Conservation (phyloP, 208 protist genomes). For the Phytomonas sp. region DNA sequence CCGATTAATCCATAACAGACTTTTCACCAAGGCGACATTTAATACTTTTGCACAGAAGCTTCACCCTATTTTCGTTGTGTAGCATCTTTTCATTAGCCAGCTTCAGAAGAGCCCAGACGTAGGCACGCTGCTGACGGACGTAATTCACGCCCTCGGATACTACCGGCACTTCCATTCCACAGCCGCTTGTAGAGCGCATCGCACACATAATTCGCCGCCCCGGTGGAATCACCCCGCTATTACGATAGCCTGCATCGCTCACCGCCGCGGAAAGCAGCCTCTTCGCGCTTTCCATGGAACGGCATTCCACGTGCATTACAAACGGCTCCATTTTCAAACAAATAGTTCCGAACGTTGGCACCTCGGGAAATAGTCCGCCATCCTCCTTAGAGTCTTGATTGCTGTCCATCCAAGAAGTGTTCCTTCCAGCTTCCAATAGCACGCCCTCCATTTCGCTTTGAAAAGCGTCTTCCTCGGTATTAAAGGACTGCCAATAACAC, state of each 20-base stretch:
- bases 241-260: constrained; percentile 71
- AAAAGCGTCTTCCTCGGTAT: constrained; percentile 10
- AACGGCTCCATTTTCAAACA: constrained; percentile 84
- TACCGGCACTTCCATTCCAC: constrained; percentile 70
- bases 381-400: background rate
- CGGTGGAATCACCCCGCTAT: constrained; percentile 79
- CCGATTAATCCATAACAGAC: background rate
- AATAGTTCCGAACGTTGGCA: constrained; percentile 41
- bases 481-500: no score
- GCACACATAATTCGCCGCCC: constrained; percentile 72
- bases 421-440: constrained; percentile 5
- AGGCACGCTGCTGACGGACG: constrained; percentile 35
- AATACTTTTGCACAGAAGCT: constrained; percentile 35
- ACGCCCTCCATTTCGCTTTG: constrained; percentile 54
- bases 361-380: background rate
- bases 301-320: constrained; percentile 84
- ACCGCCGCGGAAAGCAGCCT: constrained; percentile 51
- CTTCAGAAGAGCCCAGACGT: constrained; percentile 58
- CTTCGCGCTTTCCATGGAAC: constrained; percentile 70
- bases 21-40: constrained; percentile 10
- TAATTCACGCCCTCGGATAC: constrained; percentile 65
- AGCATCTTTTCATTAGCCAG: constrained; percentile 78
- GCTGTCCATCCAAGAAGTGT: no score
- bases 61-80: constrained; percentile 46
- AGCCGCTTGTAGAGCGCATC: constrained; percentile 56